Base-by-base conservation (phyloP, 352 stramenopile species). In the Blastocystis sp. region DNA sequence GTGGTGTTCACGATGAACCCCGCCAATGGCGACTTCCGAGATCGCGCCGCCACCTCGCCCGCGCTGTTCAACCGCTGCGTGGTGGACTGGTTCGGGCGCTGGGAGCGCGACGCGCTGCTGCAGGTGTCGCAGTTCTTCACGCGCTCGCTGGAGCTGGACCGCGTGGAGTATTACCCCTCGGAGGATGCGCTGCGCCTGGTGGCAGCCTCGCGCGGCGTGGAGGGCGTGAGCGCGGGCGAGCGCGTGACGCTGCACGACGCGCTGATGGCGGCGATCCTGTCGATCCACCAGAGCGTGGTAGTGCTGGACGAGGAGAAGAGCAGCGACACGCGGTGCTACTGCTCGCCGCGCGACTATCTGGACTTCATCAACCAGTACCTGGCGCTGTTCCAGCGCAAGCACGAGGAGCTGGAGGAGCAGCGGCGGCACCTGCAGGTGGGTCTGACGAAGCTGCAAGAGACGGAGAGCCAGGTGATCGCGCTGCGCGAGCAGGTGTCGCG, bases 1-100 rank as follows among this genome's bases (percentile, higher is more conserved):
- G 96, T 99, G 19, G 97, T 99, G 19, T 99, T 99, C 89, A 99
- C 97, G 11, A 99, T 99, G 95, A 99, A 99, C 90, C 97, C 98
- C 68, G 96, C 95, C 57, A 96, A 95, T 7, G 95, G 95, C 38
- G 96, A 98, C 89, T 98, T 97, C 93, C 95, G 95, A 89, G 94
- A 93, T 90, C 94, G 97, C 81, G 98, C 96, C 77, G 98, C 98
- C 34, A 99, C 97, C 11, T 99, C 96, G 81, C 98, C 98, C 6
- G 97, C 98, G 81, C 91, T 99, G 3, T 99, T 99, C 91, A 99
- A 99, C 91, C 93, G 98, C 87, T 91, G 90, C 59, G 87, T 91
- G 3, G 90, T 91, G 28, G 97, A 99, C 90, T 99, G 97, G 97
- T 99, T 99, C 91, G 98, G 97, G 38, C 98, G 95, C 24, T 99